Base-by-base conservation (phyloP, 768 basidiomycete species). In the Pulveroboletus frians region DNA sequence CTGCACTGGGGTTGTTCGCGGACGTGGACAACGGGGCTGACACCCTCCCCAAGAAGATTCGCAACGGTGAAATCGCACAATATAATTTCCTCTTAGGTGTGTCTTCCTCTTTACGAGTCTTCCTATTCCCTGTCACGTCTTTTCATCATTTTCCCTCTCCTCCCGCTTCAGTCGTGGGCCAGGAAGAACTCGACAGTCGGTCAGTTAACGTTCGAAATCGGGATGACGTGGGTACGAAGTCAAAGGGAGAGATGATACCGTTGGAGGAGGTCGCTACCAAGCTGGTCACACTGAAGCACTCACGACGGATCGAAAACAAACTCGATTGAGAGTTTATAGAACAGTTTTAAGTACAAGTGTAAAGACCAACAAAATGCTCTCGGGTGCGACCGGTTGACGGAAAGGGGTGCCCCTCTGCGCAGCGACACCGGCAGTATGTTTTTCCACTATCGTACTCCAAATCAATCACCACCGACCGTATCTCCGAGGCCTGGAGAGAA, bases 191-290 rank as follows among this genome's bases (percentile, higher is more conserved):
- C 47, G 85, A 92, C 51, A 74, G 77, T 38, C 79, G 78, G 36
- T 90, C 95, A 5, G 96, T 98, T 55, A 98, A 99, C 63, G 83
- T 98, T 15, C 83, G 95, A 51, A 98, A 97, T 68, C 83, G 96
- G 31, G 95, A 98, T 66, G 92, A 97, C 58, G 80, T 86, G 30
- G 92, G 89, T 18, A 85, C 78, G 47, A 95, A 97, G 68, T 76
- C 84, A 3, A 82, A 85, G 67, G 81, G 81, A 9, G 83, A 89
- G 69, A 85, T 84, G 66, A 72, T 84, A 39, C 74, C 85, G 10
- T 69, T 97, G 26, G 86, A 87, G 37, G 81, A 79, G 23, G 74
- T 93, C 14, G 69, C 84, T 9, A 63, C 77, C 61, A 86, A 90
- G 68, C 69, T 97, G 42, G 69, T 86, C 14, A 71, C 71, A 34